phyloP scores from a whole-genome alignment of 1,284 basidiomycete species.

The Sporisorium scitamineum region DNA sequence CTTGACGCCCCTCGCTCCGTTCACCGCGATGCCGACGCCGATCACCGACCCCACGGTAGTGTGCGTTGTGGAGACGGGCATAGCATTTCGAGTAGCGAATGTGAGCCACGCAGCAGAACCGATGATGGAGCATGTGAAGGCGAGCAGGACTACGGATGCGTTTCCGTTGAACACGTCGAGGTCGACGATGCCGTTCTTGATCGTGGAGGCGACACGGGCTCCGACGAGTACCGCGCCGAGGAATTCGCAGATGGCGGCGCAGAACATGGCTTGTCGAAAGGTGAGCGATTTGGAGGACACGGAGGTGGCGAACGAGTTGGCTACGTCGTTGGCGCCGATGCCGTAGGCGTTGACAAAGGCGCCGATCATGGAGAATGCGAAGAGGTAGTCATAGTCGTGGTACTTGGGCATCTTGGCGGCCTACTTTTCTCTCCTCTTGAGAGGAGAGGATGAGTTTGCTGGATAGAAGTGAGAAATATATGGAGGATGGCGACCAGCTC shows the following conservation, averaged over 20 bases:
- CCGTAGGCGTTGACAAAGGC: conserved; percentile 47
- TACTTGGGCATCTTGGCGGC: conserved; percentile 33
- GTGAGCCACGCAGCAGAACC: conserved; percentile 49
- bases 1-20: conserved; percentile 32
- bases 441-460: background rate
- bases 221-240: conserved; percentile 52
- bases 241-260: conserved; percentile 49
- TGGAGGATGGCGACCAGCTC: background rate
- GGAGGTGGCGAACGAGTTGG: conserved; percentile 55
- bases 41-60: conserved; percentile 47
- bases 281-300: conserved; percentile 51
- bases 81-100: conserved; percentile 41
- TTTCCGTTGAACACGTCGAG: conserved; percentile 40
- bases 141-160: conserved; percentile 41
- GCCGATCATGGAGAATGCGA: conserved; percentile 46
- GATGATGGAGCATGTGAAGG: conserved; percentile 51
- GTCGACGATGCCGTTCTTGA: conserved; percentile 54
- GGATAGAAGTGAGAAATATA: no score
- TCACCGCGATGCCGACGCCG: conserved; percentile 49
- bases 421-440: background rate
- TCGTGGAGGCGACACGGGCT: conserved; percentile 46
- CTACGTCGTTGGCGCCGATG: conserved; percentile 58
- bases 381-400: conserved; percentile 52
- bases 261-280: conserved; percentile 43
- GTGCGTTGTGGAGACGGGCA: conserved; percentile 57